Base-by-base conservation (phyloP, 2,329 filamentous ascomycete genomes). In the Ophiostoma pallidulum region DNA sequence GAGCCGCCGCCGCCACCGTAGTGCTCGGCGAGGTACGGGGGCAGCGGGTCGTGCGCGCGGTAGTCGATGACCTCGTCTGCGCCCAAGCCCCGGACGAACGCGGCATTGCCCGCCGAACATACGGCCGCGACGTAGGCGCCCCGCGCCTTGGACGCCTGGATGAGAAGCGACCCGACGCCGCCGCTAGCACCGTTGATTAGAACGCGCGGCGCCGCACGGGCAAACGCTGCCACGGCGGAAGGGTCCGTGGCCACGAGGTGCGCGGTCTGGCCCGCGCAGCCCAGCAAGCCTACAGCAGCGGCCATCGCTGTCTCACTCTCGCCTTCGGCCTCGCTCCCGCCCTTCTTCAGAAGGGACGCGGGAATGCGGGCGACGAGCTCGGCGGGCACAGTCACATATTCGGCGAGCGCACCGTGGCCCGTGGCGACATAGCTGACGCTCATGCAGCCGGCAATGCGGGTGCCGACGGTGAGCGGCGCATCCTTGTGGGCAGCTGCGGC, bases 101-200 rank as follows among this genome's bases (percentile, higher is more conserved):
- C 68, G 5, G 56, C 62, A 41, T 76, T 77, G 37, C 54, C 61
- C 2, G 60, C 65, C 2, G 71, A 74, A 56, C 73, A 77, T 10
- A 75, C 65, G 0, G 60, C 73, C 1, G 67, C 67, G 2, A 77
- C 65, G 41, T 61, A 57, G 3, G 70, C 72, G 0, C 61, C 58
- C 44, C 60, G 51, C 35, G 68, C 63, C 51, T 71, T 62, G 54
- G 60, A 51, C n/a, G 72, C 65, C 59, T 76, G 73, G 40, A 73
- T 59, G 2, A 66, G 60, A 42, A 74, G 54, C 18, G 64, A 64
- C 12, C 73, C 73, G 6, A 76, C 68, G 12, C 71, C 72, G 1
- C 73, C 72, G 53, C 71, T 73, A 18, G 70, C 73, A 4, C 70
- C 73, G 52, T 74, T 72, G 4, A 75, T 60, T 40, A 76, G 54